Base-by-base conservation (phyloP, 768 basidiomycete genomes). In the Russula griseocarnosa region DNA sequence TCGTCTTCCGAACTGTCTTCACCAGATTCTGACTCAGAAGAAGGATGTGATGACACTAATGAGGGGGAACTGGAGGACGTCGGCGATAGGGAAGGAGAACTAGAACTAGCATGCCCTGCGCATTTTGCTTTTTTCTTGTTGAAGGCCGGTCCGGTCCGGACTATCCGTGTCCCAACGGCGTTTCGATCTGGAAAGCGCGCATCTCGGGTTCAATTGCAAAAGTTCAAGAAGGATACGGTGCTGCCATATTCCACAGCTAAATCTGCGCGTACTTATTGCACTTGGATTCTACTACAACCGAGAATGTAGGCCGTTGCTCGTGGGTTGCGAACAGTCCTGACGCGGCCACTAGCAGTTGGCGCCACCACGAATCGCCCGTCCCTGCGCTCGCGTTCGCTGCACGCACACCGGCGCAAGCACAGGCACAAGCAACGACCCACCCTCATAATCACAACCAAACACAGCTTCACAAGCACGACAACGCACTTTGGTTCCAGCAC, bases 401-500 rank as follows among this genome's bases (percentile, higher is more conserved):
- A 56, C 49, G 38, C 71, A 52, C 50, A 56, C 40, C n/a, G 16
- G 7, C 4, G n/a, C 46, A 24, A 47, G n/a, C 22, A 47, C n/a
- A n/a, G n/a, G n/a, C n/a, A n/a, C 46, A 22, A 55, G 38, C 40
- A 56, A 24, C 49, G 26, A 36, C 34, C 26, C 51, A 36, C 44
- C 51, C 26, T 42, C 62, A 13, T 24, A 56, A 20, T 49, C 54
- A 64, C 9, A 14, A n/a, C 20, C 44, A 14, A 62, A 50, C 47
- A 28, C 40, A 34, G 55, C 47, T 1, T 49, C 60, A 46, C 55
- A 46, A 75, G 73, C 40, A 90, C 87, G 6, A 81, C 94, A n/a
- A n/a, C n/a, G 0, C 96, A 97, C 38, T 99, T 99, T 74, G 97
- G 97, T 30, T 99, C 93, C 82, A 83, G 81, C 75, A 90, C 87